phyloP scores from a whole-genome alignment of 306 rosid genomes.

The Argentina anserina region DNA sequence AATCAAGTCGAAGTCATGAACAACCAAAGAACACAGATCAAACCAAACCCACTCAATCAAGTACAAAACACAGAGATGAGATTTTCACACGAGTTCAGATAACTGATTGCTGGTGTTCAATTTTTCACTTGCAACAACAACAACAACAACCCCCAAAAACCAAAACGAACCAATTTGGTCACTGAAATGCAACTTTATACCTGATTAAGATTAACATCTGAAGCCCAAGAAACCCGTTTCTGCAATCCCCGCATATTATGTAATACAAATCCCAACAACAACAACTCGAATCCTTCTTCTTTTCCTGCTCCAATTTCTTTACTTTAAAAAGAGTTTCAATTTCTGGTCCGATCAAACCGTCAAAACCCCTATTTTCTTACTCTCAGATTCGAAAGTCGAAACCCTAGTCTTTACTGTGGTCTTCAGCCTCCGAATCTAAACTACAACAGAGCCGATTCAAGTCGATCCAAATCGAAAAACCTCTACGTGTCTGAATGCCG shows the following conservation, averaged over 20 bases:
- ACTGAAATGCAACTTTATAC: conserved; percentile 47
- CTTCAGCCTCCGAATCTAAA: conserved; percentile 1
- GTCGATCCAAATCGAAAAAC: conserved; percentile 3
- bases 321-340: background rate
- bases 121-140: background rate
- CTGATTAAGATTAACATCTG: conserved; percentile 87
- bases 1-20: background rate
- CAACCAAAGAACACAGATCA: background rate
- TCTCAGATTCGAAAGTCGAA: conserved; percentile 36
- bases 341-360: conserved; percentile 13
- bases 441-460: conserved; percentile 3
- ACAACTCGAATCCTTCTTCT: conserved; percentile 18
- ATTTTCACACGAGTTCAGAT: background rate
- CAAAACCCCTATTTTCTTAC: conserved; percentile 4
- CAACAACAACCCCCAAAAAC: conserved; percentile 1
- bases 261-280: conserved; percentile 11
- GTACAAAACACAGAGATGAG: background rate
- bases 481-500: background rate
- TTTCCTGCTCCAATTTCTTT: conserved; percentile 24
- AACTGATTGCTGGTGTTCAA: conserved; percentile 1
- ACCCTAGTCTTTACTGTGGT: conserved; percentile 37
- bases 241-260: conserved; percentile 69
- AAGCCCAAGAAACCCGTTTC: conserved; percentile 82
- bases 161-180: conserved; percentile 24
- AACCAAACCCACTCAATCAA: background rate